Percentiles rank a stretch among this genome's conserved stretches.
phyloP scores from a whole-genome alignment of 352 stramenopile species.

The Plasmopara viticola region DNA sequence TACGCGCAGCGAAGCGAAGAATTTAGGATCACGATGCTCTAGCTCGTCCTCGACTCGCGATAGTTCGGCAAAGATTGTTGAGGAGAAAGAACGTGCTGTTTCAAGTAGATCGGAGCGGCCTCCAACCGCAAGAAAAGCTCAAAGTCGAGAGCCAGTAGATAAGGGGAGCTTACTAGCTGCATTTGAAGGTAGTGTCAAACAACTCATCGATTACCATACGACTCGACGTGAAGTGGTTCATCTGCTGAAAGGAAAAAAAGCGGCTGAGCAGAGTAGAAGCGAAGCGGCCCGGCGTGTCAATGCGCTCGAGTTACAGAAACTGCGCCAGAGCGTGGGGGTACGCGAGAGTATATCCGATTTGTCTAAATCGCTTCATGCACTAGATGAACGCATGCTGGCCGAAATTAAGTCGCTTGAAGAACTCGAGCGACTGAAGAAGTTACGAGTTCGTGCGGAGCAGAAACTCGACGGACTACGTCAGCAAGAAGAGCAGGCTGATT shows the following conservation, averaged over 20 bases:
- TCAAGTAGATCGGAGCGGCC: conserved; percentile 11
- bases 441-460: conserved; percentile 55
- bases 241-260: conserved; percentile 63
- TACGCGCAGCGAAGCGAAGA: conserved; percentile 17
- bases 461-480: conserved; percentile 45
- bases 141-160: conserved; percentile 1
- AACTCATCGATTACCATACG: conserved; percentile 54
- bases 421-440: conserved; percentile 59
- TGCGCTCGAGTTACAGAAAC: conserved; percentile 77
- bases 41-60: conserved; percentile 1
- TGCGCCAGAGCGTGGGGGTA: conserved; percentile 65
- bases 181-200: conserved; percentile 48
- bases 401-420: conserved; percentile 58
- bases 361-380: conserved; percentile 41
- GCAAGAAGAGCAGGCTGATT: conserved; percentile 45
- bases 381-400: conserved; percentile 62
- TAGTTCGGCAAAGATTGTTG: conserved; percentile 4
- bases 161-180: conserved; percentile 16
- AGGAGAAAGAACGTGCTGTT: conserved; percentile 2
- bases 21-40: not conserved
- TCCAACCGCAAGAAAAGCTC: conserved; percentile 1
- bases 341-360: conserved; percentile 74
- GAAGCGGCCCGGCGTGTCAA: conserved; percentile 52
- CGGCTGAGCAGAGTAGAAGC: conserved; percentile 45
- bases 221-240: conserved; percentile 49